Conservation (phyloP, 805 yeast species). For the Kurtzmaniella fragi region DNA sequence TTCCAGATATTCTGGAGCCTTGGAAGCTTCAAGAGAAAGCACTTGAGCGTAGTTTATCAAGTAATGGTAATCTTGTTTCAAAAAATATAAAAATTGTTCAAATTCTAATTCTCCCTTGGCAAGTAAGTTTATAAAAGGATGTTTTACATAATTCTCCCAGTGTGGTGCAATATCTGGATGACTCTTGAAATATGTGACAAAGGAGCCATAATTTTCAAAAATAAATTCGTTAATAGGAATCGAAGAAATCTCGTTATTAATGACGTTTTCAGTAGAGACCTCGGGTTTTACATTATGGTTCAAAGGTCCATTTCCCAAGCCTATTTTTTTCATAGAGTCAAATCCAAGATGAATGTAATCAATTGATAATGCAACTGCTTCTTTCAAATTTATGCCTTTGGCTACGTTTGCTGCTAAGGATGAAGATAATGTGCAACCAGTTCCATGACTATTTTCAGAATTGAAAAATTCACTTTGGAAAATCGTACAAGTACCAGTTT, state of each 20-base stretch:
- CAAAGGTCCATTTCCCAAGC: slow-evolving; percentile 67
- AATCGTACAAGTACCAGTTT: slow-evolving; percentile 27
- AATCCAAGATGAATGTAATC: slow-evolving; percentile 67
- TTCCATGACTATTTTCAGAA: slow-evolving; percentile 71
- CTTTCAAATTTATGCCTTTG: slow-evolving; percentile 38
- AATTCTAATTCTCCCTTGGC: slow-evolving; percentile 48
- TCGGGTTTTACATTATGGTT: slow-evolving; percentile 52
- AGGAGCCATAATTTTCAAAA: slow-evolving; percentile 4
- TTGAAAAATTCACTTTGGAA: slow-evolving; percentile 43
- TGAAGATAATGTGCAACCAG: slow-evolving; percentile 85
- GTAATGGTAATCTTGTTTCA: slow-evolving; percentile 66
- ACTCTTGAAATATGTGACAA: slow-evolving; percentile 45
- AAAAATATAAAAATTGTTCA: slow-evolving; percentile 47
- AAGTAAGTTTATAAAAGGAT: slow-evolving; percentile 53
- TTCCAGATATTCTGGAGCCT: slow-evolving; percentile 51
- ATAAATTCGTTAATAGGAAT: neutral
- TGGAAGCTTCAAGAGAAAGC: slow-evolving; percentile 58
- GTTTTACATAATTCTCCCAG: slow-evolving; percentile 59
- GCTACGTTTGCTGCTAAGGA: slow-evolving; percentile 76
- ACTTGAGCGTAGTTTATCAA: slow-evolving; percentile 63
- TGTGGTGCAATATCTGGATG: slow-evolving; percentile 51
- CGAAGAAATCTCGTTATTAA: neutral
- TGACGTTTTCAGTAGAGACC: slow-evolving; percentile 2
- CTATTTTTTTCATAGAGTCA: slow-evolving; percentile 36
- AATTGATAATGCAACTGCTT: slow-evolving; percentile 53